These are phyloP conservation scores for Exophiala spinifera DNA, from an alignment of 2,329 filamentous ascomycete species.

Conservation along the genomic window DNA sequence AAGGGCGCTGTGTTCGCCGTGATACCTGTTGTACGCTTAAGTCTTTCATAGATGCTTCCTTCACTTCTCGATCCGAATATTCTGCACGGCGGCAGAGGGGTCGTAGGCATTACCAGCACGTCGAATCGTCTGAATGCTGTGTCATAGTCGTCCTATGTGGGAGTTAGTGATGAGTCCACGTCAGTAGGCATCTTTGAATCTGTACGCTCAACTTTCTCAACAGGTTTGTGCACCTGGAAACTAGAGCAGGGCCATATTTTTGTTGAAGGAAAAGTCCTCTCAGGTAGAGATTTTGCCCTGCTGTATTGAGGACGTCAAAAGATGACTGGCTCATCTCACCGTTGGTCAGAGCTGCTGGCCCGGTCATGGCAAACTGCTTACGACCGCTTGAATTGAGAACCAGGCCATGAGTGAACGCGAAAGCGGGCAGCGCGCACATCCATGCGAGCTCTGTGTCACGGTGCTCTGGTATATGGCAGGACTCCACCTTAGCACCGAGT, in stretches of 20 bases:
- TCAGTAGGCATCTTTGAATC: too few species aligned
- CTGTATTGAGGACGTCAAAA: constrained; percentile 6
- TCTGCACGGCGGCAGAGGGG: neutral
- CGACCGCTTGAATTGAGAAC: constrained; percentile 3
- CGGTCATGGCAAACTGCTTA: constrained; percentile 1
- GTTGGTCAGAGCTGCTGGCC: neutral
- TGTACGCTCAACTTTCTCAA: constrained; percentile 1
- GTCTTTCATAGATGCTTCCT: constrained; percentile 2
- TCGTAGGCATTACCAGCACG: constrained; percentile 5
- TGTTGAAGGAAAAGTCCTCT: neutral
- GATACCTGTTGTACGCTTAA: constrained; percentile 44
- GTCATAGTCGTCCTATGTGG: neutral
- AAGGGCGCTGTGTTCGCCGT: constrained; percentile 58
- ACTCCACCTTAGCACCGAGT: neutral
- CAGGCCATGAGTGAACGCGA: neutral
- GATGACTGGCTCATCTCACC: neutral
- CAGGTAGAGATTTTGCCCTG: constrained; percentile 7
- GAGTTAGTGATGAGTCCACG: too few species aligned
- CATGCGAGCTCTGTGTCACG: constrained; percentile 3
- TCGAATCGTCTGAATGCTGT: constrained; percentile 1
- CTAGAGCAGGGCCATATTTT: constrained; percentile 1
- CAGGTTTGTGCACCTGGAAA: constrained; percentile 3
- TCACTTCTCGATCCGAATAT: constrained; percentile 6
- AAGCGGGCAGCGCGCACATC: constrained; percentile 3
- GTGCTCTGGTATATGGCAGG: constrained; percentile 2